Percentiles rank a stretch among this genome's conserved stretches.
Evolutionary conservation across 345 rosid species (phyloP).

Genomic region (Lepidium didymum): DNA sequence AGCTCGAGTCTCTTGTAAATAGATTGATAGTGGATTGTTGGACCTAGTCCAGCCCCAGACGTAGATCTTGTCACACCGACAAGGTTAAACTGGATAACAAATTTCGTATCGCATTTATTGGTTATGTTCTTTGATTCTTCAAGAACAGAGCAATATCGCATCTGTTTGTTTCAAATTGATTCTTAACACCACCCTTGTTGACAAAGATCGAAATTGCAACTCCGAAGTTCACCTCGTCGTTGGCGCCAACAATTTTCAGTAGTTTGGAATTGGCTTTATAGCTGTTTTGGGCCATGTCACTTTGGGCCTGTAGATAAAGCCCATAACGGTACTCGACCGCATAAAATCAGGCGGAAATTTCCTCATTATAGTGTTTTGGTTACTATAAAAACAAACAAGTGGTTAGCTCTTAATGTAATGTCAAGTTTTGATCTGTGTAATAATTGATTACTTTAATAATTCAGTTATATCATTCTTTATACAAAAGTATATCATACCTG

Average conservation of each 20-base stretch:
- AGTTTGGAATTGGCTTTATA: background rate
- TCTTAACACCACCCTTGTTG: background rate
- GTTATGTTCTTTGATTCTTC: too few species aligned
- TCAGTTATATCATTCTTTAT: background rate
- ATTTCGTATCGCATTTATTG: too few species aligned
- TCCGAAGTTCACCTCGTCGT: background rate
- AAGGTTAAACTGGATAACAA: too few species aligned
- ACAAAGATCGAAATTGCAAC: background rate
- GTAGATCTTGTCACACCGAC: too few species aligned
- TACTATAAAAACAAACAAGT: background rate
- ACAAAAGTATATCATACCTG: background rate
- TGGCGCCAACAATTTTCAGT: conserved; percentile 8
- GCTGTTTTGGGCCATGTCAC: background rate
- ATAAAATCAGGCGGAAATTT: too few species aligned
- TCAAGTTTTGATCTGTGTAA: background rate
- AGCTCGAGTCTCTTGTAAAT: too few species aligned
- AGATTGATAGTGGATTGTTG: too few species aligned
- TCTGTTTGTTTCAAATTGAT: too few species aligned
- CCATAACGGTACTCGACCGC: background rate
- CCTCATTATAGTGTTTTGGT: background rate
- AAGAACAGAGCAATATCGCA: too few species aligned
- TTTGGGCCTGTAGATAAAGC: conserved; percentile 6
- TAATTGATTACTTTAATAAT: conserved; percentile 13
- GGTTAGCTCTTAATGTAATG: background rate
- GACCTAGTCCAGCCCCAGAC: too few species aligned